These are phyloP conservation scores for Laburnicola sp. DNA, from an alignment of 2,329 filamentous ascomycete genomes.

Conservation along the genomic window DNA sequence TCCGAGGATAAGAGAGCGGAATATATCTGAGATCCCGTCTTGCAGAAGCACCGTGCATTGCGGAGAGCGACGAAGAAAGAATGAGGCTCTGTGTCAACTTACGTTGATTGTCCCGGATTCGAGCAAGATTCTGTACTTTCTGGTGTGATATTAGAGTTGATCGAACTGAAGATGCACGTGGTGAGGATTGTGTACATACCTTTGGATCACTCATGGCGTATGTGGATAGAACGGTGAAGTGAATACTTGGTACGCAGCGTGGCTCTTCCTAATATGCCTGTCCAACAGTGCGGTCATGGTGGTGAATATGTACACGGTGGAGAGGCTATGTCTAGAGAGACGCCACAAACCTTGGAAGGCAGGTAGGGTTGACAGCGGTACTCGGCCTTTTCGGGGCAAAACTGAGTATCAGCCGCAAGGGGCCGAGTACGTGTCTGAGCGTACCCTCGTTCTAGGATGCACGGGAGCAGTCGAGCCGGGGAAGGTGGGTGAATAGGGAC, in stretches of 20 bases:
- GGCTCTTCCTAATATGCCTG: slow-evolving; percentile 10
- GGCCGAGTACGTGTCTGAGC: slow-evolving; percentile 9
- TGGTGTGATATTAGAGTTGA: slow-evolving; percentile 15
- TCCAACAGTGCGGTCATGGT: slow-evolving; percentile 23
- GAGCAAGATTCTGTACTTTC: slow-evolving; percentile 53
- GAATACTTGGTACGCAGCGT: slow-evolving; percentile 14
- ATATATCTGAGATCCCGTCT: not conserved
- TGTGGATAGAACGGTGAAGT: not conserved
- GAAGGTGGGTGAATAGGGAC: not conserved
- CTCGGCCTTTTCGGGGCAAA: slow-evolving; percentile 7
- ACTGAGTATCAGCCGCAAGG: no score
- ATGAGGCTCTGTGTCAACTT: slow-evolving; percentile 13
- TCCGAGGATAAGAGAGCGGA: not conserved
- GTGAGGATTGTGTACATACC: slow-evolving; percentile 19
- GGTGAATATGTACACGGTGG: slow-evolving; percentile 18
- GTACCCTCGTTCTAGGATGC: slow-evolving; percentile 2
- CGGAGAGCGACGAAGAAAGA: not conserved
- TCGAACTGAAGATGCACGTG: not conserved
- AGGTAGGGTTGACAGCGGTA: slow-evolving; percentile 1
- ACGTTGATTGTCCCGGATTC: slow-evolving; percentile 74
- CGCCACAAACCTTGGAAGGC: slow-evolving; percentile 4
- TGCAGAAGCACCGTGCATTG: not conserved
- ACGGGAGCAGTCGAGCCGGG: not conserved
- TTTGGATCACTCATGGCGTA: slow-evolving; percentile 33
- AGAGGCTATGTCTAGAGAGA: slow-evolving; percentile 6